Evolutionary conservation across 2,329 filamentous ascomycete species (phyloP).

Genomic region (Colletotrichum musae): DNA sequence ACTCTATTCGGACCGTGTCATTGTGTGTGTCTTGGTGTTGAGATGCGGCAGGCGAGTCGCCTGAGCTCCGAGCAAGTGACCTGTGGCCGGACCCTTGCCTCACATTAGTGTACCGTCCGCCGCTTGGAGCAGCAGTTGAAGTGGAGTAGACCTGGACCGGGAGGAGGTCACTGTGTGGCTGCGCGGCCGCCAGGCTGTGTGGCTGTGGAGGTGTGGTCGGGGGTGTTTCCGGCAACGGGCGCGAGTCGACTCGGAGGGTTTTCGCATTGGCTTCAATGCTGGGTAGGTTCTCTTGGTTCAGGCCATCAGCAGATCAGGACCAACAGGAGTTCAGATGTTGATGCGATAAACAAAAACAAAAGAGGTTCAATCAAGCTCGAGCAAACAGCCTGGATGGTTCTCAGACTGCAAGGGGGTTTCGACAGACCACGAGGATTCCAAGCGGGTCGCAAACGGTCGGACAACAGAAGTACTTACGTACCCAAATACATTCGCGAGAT

Average conservation of each 20-base stretch:
- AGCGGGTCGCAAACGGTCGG: slow-evolving; percentile 9
- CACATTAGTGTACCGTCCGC: slow-evolving; percentile 39
- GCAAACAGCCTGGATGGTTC: background rate
- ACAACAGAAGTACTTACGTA: background rate
- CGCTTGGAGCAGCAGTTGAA: slow-evolving; percentile 40
- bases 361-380: background rate
- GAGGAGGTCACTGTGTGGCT: slow-evolving; percentile 40
- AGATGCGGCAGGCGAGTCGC: slow-evolving; percentile 39
- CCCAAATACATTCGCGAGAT: too few relatives aligned
- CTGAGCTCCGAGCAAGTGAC: slow-evolving; percentile 40
- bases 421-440: background rate
- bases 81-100: slow-evolving; percentile 41
- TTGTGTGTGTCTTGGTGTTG: slow-evolving; percentile 39
- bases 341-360: background rate
- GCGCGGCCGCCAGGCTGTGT: slow-evolving; percentile 1
- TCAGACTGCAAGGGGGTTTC: background rate
- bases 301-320: background rate
- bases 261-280: slow-evolving; percentile 5
- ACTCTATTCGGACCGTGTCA: slow-evolving; percentile 39
- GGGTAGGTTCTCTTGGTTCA: background rate
- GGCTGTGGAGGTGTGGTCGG: slow-evolving; percentile 15
- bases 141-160: slow-evolving; percentile 22
- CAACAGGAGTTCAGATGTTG: background rate
- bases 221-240: slow-evolving; percentile 3
- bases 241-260: background rate